Evolutionary conservation across 2,329 filamentous ascomycete genomes (phyloP).

Genomic region (Pseudodiploospora longispora): DNA sequence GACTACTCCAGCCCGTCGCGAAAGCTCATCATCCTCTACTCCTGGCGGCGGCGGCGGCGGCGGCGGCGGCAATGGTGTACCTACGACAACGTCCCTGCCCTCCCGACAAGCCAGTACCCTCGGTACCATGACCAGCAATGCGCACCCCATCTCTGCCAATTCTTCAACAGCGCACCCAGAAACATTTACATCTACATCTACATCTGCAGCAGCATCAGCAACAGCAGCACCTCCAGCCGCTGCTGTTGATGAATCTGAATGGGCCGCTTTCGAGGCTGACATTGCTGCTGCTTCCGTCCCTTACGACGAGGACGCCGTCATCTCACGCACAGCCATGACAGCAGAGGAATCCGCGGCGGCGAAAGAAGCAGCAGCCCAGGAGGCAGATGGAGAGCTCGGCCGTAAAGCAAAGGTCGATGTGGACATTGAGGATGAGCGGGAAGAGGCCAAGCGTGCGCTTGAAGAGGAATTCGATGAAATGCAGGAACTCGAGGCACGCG

Average conservation of each 20-base stretch:
- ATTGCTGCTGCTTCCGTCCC: slow-evolving; percentile 45
- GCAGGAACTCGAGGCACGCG: slow-evolving; percentile 67
- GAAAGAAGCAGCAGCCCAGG: slow-evolving; percentile 39
- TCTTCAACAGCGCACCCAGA: slow-evolving; percentile 13
- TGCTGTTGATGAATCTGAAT: slow-evolving; percentile 64
- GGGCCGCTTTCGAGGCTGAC: slow-evolving; percentile 81
- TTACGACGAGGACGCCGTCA: slow-evolving; percentile 45
- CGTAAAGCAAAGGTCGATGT: slow-evolving; percentile 48
- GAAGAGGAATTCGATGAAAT: slow-evolving; percentile 78
- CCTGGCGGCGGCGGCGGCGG: not conserved
- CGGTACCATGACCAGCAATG: slow-evolving; percentile 1
- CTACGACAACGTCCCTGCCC: slow-evolving; percentile 20
- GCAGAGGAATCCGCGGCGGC: slow-evolving; percentile 52
- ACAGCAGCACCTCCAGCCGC: slow-evolving; percentile 11
- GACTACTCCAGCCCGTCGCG: slow-evolving; percentile 45
- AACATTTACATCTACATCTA: not conserved
- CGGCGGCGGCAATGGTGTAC: slow-evolving; percentile 8
- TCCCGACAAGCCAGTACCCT: slow-evolving; percentile 19
- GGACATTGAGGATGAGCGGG: slow-evolving; percentile 57
- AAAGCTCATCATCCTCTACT: slow-evolving; percentile 34
- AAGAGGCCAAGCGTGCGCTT: slow-evolving; percentile 65
- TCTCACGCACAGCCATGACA: slow-evolving; percentile 61
- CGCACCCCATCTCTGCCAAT: slow-evolving; percentile 9
- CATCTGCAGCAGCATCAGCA: slow-evolving; percentile 16
- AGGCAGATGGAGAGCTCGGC: slow-evolving; percentile 32